A percentile compares a stretch with the other conserved stretches of the same genome.
Evolutionary conservation across 2,329 filamentous ascomycete genomes (phyloP).

Genomic region (Graphilbum sp.): DNA sequence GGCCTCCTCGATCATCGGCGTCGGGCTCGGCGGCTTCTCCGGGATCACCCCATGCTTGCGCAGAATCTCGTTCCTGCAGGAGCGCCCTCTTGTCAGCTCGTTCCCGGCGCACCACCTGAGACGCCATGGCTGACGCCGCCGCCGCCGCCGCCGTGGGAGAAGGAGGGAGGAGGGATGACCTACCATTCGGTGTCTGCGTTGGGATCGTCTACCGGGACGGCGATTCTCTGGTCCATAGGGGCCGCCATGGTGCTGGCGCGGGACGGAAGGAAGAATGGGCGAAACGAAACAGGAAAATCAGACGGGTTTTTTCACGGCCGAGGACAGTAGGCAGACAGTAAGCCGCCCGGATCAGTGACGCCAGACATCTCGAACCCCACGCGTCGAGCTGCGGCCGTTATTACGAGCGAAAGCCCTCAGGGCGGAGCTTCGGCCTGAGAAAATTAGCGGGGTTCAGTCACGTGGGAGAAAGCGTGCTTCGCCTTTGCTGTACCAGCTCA

Average conservation of each 20-base stretch:
- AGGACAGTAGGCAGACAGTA: no score
- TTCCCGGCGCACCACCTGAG: no score
- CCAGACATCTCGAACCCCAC: no score
- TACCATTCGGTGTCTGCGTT: slow-evolving; percentile 98
- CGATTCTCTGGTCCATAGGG: slow-evolving; percentile 45
- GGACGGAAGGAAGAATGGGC: neutral
- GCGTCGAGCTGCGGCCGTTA: no score
- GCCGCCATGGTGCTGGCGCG: slow-evolving; percentile 33
- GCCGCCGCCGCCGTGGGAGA: no score
- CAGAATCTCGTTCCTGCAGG: slow-evolving; percentile 83
- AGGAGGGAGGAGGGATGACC: no score
- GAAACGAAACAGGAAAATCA: neutral
- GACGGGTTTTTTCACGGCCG: no score
- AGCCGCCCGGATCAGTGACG: no score
- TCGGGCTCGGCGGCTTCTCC: slow-evolving; percentile 92
- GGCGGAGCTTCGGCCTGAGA: neutral
- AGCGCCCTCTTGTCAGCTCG: neutral
- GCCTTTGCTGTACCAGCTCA: no score
- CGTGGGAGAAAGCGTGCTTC: no score
- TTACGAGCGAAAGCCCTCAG: no score
- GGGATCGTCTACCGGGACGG: slow-evolving; percentile 82
- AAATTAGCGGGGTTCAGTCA: neutral
- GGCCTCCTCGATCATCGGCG: slow-evolving; percentile 90
- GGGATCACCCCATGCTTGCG: slow-evolving; percentile 93
- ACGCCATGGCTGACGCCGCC: no score